Conservation (phyloP, 2,329 filamentous ascomycete species). For the Colletotrichum graminicola region DNA sequence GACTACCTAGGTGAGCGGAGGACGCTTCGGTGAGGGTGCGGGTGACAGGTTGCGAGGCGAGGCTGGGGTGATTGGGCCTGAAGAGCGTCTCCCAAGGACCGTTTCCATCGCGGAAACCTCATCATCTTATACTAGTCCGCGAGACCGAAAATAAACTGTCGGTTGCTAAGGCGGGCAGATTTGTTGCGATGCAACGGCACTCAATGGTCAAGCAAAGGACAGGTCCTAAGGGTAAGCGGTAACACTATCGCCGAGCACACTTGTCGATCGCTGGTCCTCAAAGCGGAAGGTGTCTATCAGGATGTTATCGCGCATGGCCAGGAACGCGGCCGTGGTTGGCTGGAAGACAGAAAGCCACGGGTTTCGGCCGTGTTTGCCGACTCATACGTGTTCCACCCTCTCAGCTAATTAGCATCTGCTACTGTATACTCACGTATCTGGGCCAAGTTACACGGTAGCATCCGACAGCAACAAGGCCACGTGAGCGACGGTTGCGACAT, state of each 20-base stretch:
- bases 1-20: background rate
- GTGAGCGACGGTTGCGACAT: slow-evolving; percentile 20
- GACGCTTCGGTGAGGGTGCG: background rate
- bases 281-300: slow-evolving; percentile 34
- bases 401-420: background rate
- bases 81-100: background rate
- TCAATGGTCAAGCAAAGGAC: slow-evolving; percentile 1
- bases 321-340: slow-evolving; percentile 39
- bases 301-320: slow-evolving; percentile 41
- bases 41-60: background rate
- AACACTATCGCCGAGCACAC: slow-evolving; percentile 17
- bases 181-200: slow-evolving; percentile 10
- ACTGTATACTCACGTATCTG: background rate
- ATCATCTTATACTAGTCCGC: slow-evolving; percentile 19
- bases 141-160: background rate
- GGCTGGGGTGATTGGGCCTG: slow-evolving; percentile 9
- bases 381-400: background rate
- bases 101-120: background rate
- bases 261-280: slow-evolving; percentile 31
- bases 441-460: background rate
- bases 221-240: slow-evolving; percentile 6
- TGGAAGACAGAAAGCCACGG: slow-evolving; percentile 3
- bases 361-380: background rate
- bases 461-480: background rate
- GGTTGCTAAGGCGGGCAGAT: background rate